phyloP scores from a whole-genome alignment of 169 alveolate genomes.

The Eimeria acervulina region DNA sequence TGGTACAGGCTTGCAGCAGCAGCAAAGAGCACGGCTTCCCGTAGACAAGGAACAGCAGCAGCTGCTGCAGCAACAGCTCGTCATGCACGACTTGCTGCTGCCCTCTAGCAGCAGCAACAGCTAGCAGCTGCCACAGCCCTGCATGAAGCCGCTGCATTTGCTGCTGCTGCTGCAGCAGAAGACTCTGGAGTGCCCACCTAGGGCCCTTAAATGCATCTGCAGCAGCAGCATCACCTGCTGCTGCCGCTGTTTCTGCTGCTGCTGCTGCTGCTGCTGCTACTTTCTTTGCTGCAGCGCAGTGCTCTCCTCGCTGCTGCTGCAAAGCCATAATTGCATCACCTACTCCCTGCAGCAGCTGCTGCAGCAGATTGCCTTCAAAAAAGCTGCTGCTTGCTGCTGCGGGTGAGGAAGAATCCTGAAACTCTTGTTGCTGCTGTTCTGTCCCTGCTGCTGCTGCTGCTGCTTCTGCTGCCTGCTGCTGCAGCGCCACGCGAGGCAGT shows the following conservation, averaged over 20 bases:
- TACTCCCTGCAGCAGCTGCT: constrained; percentile 58
- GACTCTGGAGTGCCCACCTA: neutral
- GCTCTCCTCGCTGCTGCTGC: constrained; percentile 38
- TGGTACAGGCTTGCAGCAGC: constrained; percentile 31
- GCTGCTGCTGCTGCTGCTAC: constrained; percentile 34
- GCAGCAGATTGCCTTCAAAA: constrained; percentile 47
- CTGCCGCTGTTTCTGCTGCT: neutral
- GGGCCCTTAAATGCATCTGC: neutral
- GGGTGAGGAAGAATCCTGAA: neutral
- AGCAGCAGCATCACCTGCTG: neutral
- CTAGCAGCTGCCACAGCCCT: constrained; percentile 52
- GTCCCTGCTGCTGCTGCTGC: neutral
- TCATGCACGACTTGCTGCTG: constrained; percentile 19
- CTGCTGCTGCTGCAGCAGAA: constrained; percentile 41
- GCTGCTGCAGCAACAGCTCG: constrained; percentile 45
- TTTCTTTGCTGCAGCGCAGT: constrained; percentile 51
- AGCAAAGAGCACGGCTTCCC: constrained; percentile 32
- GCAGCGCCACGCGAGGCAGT: constrained; percentile 60
- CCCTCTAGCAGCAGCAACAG: constrained; percentile 45
- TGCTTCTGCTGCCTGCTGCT: constrained; percentile 28
- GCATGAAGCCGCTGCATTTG: neutral
- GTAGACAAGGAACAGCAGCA: neutral
- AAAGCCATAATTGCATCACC: constrained; percentile 2
- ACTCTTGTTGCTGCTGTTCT: neutral
- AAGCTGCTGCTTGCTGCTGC: constrained; percentile 1